Base-by-base conservation (phyloP, 495 filamentous ascomycete genomes). In the Penicillium cataractarum region DNA sequence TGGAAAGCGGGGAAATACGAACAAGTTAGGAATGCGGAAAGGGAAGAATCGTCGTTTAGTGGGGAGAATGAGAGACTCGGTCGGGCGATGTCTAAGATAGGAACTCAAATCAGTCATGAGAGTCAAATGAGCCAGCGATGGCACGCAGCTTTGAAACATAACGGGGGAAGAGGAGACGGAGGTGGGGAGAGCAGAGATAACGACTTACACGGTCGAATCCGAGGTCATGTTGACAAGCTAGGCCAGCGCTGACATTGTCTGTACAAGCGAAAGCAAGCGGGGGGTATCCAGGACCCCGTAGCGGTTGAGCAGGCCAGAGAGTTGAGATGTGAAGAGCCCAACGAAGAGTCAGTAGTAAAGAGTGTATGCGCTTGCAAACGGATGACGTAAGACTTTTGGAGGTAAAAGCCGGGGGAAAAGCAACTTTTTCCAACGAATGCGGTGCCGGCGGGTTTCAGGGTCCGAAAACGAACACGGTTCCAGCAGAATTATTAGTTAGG, bases 31-130 rank as follows among this genome's bases (percentile, higher is more conserved):
- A 54, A 97, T 92, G 51, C 80, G 83, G 66, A 87, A 84, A 15
- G 89, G 87, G 71, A 91, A 93, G 71, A 92, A 92, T 62, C 84
- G 85, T 65, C 89, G 86, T 61, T 89, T 89, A 22, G 82, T 82
- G 48, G 84, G 78, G 46, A 89, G 81, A 55, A 88, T 79, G 57
- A 89, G 76, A 58, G 84, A 79, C 65, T 86, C 79, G 35, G 86
- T 87, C 63, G 86, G 81, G 58, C 77, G 80, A 71, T 81, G 80
- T 68, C 86, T 88, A 68, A 62, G 51, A 60, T 51, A 60, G 56
- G 21, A 37, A 55, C 24, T 33, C 42, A 22, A 22, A 21, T 46
- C 42, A 46, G 42, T 22, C 42, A 33, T n/a, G 63, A 54, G 57
- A 68, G 64, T 35, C 29, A 54, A 24, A 35, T 54, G 51, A 24